Evolutionary conservation across 768 basidiomycete genomes (phyloP).

Genomic region (Collybia mongolica): DNA sequence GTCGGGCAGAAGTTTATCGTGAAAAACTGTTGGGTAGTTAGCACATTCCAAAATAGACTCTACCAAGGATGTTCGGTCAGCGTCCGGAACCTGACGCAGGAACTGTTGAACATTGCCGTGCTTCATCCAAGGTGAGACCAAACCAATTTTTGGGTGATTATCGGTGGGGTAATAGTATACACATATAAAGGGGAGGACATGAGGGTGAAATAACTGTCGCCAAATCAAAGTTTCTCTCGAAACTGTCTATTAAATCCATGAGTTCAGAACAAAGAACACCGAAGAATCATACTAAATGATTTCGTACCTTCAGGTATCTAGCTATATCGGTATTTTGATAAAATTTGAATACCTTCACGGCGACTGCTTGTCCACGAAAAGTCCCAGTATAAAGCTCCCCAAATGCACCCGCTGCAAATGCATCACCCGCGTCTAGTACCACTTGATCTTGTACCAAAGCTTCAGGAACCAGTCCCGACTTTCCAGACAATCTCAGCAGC

Average conservation of each 20-base stretch:
- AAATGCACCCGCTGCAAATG: constrained; percentile 21
- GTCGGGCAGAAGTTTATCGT: background rate
- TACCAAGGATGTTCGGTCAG: constrained; percentile 13
- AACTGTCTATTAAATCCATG: constrained; percentile 7
- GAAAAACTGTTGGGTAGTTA: constrained; percentile 8
- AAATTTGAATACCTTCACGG: constrained; percentile 16
- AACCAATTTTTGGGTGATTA: constrained; percentile 24
- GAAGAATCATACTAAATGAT: background rate
- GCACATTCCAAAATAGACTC: constrained; percentile 12
- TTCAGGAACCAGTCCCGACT: constrained; percentile 24
- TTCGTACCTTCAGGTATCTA: constrained; percentile 20
- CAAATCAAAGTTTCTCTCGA: constrained; percentile 15
- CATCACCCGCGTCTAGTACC: constrained; percentile 3
- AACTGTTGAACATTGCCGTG: constrained; percentile 31
- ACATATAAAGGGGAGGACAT: constrained; percentile 32
- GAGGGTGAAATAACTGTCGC: constrained; percentile 15
- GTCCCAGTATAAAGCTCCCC: constrained; percentile 23
- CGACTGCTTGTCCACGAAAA: background rate
- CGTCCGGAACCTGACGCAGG: constrained; percentile 13
- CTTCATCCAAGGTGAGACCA: constrained; percentile 39
- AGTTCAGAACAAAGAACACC: constrained; percentile 19
- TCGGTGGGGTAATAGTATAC: constrained; percentile 28
- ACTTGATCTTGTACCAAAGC: constrained; percentile 18
- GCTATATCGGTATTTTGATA: constrained; percentile 18
- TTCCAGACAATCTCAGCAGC: constrained; percentile 21